Base-by-base conservation (phyloP, 176 grass and related monocot species). In the Eragrostis curvula region DNA sequence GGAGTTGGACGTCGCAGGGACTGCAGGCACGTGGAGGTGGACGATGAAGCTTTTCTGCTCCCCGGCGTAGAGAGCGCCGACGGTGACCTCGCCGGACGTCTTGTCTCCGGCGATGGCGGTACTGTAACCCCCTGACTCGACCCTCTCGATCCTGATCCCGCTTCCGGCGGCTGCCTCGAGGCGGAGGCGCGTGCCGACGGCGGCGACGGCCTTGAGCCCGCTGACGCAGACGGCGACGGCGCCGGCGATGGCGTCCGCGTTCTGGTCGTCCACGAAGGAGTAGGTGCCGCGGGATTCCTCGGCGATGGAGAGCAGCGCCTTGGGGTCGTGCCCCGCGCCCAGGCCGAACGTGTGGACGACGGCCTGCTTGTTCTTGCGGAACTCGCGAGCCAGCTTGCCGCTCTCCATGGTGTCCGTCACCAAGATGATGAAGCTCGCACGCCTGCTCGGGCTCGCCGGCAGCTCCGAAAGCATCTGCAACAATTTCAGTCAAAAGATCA, bases 201-300 rank as follows among this genome's bases (percentile, higher is more conserved):
- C 39, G 39, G 20, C 66, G 36, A 81, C 51, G 23, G 15, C 6
- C 5, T 70, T 69, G 51, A 81, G 66, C 16, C 66, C 51, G 66
- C 51, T 53, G 3, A 59, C 14, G 51, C 32, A 45, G 39, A 69
- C 3, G 39, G 79, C 51, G 39, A 81, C 10, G 50, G 79, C 39
- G 66, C n/a, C 23, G 39, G 66, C 11, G 79, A 81, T 59, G 65
- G 12, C 3, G 79, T 13, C 13, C 13, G 5, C 2, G 64, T 28
- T 5, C 5, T 80, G 2, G 5, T 70, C 79, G 39, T 45, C 39
- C 15, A 81, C 51, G 24, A 81, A 70, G 79, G 79, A 70, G 79
- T 81, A 81, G 66, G 79, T 81, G 15, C 79, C 79, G 6, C 12
- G 36, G 3, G 79, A 81, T 3, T 46, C 6, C 32, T 44, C 4